Percentiles rank a stretch among this genome's conserved stretches.
phyloP scores from a whole-genome alignment of 1,139 yeast species.

The Sporopachydermia cereana region DNA sequence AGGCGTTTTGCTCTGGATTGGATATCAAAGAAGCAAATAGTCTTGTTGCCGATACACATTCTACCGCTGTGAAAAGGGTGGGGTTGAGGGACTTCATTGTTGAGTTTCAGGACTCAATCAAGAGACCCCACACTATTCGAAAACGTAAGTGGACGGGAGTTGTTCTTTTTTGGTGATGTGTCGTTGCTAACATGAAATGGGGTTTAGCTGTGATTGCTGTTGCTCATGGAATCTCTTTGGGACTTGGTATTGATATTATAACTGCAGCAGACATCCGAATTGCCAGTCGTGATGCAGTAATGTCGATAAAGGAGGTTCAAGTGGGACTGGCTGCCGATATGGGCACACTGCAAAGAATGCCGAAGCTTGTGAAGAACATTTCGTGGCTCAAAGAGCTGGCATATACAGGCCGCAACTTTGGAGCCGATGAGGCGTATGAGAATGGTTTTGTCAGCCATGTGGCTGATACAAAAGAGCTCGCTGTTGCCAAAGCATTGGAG shows the following conservation, averaged over 20 bases:
- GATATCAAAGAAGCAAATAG: conserved; percentile 36
- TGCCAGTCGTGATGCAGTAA: conserved; percentile 39
- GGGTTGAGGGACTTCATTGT: conserved; percentile 31
- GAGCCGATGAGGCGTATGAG: conserved; percentile 41
- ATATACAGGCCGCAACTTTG: conserved; percentile 49
- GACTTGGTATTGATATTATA: conserved; percentile 60
- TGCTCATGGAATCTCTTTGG: conserved; percentile 38
- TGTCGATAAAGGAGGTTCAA: conserved; percentile 59
- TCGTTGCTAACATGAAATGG: conserved; percentile 2
- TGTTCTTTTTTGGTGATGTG: conserved; percentile 8
- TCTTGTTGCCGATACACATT: conserved; percentile 6
- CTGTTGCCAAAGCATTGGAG: conserved; percentile 36
- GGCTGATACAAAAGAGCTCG: conserved; percentile 36
- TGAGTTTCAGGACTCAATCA: conserved; percentile 48
- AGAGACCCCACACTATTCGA: conserved; percentile 18
- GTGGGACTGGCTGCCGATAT: conserved; percentile 75
- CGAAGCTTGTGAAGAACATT: conserved; percentile 40
- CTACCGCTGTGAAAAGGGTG: conserved; percentile 19
- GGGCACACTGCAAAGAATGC: conserved; percentile 64
- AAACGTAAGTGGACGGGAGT: conserved; percentile 18
- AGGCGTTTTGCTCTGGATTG: conserved; percentile 52
- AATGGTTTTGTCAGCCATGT: conserved; percentile 45
- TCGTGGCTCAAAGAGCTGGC: conserved; percentile 53
- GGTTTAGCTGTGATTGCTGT: conserved; percentile 31
- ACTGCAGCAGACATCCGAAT: conserved; percentile 48